Evolutionary conservation across 805 yeast genomes (phyloP).

Genomic region (Starmerella davenportii): DNA sequence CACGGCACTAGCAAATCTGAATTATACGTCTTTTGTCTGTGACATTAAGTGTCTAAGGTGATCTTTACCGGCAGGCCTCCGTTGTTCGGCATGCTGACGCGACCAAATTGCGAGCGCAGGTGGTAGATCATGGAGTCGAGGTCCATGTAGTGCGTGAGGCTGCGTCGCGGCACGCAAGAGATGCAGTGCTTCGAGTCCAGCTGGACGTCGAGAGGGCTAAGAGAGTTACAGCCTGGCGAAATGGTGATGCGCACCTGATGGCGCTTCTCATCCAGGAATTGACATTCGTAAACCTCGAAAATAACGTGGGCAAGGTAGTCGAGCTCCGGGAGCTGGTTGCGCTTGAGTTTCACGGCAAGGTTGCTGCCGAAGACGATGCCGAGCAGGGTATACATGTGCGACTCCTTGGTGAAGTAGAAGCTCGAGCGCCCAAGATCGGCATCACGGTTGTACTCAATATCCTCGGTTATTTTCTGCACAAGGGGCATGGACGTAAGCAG

Average conservation of each 20-base stretch:
- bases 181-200: slow-evolving; percentile 91
- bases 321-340: slow-evolving; percentile 89
- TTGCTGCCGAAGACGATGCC: slow-evolving; percentile 84
- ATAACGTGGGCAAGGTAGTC: slow-evolving; percentile 89
- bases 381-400: slow-evolving; percentile 83
- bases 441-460: slow-evolving; percentile 60
- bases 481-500: slow-evolving; percentile 82
- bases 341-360: slow-evolving; percentile 82
- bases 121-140: slow-evolving; percentile 73
- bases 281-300: slow-evolving; percentile 72
- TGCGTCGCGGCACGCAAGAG: slow-evolving; percentile 82
- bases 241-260: slow-evolving; percentile 82
- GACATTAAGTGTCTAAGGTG: slow-evolving; percentile 9
- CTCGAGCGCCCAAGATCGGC: slow-evolving; percentile 73
- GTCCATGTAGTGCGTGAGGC: slow-evolving; percentile 82
- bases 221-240: slow-evolving; percentile 96
- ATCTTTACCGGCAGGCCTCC: slow-evolving; percentile 23
- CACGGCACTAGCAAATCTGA: too few species aligned
- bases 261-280: slow-evolving; percentile 52
- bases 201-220: slow-evolving; percentile 92
- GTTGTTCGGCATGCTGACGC: slow-evolving; percentile 81
- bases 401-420: slow-evolving; percentile 88
- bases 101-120: slow-evolving; percentile 58
- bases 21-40: too few species aligned
- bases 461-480: slow-evolving; percentile 69